Percentiles rank a stretch among this genome's conserved stretches.
These are phyloP conservation scores for Amylocarpus encephaloides DNA, from an alignment of 2,329 filamentous ascomycete species.

Conservation along the genomic window DNA sequence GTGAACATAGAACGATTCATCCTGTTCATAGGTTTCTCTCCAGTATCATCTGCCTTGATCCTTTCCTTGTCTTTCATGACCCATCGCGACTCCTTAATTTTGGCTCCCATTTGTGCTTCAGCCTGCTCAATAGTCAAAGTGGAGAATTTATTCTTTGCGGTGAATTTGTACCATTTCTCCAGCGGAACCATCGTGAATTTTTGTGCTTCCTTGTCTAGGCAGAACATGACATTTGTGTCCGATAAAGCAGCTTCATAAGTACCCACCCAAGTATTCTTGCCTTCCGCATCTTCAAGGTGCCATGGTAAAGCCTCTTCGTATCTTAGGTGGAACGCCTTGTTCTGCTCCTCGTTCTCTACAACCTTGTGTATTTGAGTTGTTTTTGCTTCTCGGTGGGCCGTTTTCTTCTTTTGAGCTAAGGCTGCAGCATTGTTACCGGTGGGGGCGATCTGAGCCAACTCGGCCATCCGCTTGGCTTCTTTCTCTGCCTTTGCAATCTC, in stretches of 20 bases:
- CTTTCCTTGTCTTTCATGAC: conserved; percentile 56
- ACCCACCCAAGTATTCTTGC: conserved; percentile 90
- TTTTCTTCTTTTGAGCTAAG: conserved; percentile 31
- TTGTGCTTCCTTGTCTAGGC: conserved; percentile 51
- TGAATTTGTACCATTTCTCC: conserved; percentile 93
- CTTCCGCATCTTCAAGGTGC: conserved; percentile 95
- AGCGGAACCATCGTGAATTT: conserved; percentile 82
- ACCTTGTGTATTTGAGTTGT: conserved; percentile 78
- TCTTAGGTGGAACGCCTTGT: conserved; percentile 63
- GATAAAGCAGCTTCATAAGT: conserved; percentile 86
- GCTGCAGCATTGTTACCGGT: conserved; percentile 51
- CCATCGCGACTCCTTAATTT: conserved; percentile 72
- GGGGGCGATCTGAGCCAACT: conserved; percentile 89
- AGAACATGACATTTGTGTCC: conserved; percentile 73
- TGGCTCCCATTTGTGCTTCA: conserved; percentile 75
- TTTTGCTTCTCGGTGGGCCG: conserved; percentile 75
- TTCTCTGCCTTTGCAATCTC: conserved; percentile 72
- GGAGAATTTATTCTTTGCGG: conserved; percentile 71
- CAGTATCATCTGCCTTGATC: no score
- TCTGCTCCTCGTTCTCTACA: conserved; percentile 64
- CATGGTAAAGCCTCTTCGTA: conserved; percentile 96
- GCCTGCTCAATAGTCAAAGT: conserved; percentile 76
- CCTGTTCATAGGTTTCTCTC: no score
- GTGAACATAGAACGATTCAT: conserved; percentile 26
- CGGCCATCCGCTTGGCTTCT: conserved; percentile 78